A percentile compares a stretch with the other conserved stretches of the same genome.
Conservation (phyloP, 2,329 filamentous ascomycete genomes). For the Xylaria sp. region DNA sequence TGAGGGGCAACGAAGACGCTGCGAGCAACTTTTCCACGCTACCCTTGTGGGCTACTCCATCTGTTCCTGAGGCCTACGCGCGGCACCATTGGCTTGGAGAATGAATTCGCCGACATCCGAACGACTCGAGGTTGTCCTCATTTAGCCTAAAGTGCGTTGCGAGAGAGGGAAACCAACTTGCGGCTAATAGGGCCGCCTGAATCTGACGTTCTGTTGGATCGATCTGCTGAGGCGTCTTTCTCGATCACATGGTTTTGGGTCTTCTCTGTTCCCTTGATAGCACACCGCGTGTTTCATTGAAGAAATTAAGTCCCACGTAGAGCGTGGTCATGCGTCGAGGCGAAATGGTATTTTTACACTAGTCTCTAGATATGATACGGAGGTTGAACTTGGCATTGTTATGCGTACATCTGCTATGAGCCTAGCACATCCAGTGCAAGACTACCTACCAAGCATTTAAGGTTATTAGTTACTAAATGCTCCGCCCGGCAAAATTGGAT, state of each 20-base stretch:
- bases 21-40: neutral
- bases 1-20: conserved; percentile 30
- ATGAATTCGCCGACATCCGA: conserved; percentile 29
- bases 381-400: neutral
- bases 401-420: neutral
- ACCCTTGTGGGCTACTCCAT: neutral
- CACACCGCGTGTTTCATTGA: neutral
- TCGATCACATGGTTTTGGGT: conserved; percentile 16
- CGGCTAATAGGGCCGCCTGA: conserved; percentile 36
- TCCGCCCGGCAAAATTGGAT: conserved; percentile 7
- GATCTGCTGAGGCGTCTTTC: conserved; percentile 13
- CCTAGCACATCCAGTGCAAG: neutral
- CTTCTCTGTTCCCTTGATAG: neutral
- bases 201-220: conserved; percentile 14
- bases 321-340: neutral
- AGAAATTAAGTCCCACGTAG: neutral
- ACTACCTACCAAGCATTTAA: neutral
- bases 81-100: conserved; percentile 29
- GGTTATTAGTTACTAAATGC: neutral
- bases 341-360: neutral
- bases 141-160: conserved; percentile 35
- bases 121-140: conserved; percentile 1
- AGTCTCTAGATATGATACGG: neutral
- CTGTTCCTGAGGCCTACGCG: neutral
- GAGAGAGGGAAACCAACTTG: conserved; percentile 27